A percentile compares a stretch with the other conserved stretches of the same genome.
Evolutionary conservation across 2,329 filamentous ascomycete species (phyloP).

Genomic region (Penicillium sp.): DNA sequence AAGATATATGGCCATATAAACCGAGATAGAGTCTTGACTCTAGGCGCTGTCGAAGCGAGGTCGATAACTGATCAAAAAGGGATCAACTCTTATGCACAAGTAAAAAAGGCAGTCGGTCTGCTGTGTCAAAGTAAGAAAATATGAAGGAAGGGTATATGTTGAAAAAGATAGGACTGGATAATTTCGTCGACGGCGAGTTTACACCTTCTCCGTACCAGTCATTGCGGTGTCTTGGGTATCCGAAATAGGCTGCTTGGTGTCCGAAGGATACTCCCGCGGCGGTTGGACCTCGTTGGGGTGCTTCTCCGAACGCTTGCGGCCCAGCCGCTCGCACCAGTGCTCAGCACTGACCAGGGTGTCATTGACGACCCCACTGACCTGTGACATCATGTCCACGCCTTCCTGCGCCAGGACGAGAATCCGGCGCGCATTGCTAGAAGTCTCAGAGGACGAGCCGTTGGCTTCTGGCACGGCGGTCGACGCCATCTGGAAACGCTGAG

Average conservation of each 20-base stretch:
- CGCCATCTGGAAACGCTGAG: slow-evolving; percentile 79
- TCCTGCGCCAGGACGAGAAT: slow-evolving; percentile 88
- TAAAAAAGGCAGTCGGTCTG: neutral
- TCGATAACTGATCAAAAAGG: neutral
- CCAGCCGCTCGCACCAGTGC: slow-evolving; percentile 83
- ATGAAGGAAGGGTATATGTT: neutral
- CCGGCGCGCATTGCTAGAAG: slow-evolving; percentile 67
- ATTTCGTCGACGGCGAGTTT: neutral
- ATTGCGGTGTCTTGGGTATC: slow-evolving; percentile 41
- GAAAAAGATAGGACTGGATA: neutral
- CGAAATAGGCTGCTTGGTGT: slow-evolving; percentile 34
- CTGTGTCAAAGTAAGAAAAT: neutral
- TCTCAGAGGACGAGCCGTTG: slow-evolving; percentile 45
- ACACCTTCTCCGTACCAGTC: slow-evolving; percentile 40
- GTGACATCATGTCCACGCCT: slow-evolving; percentile 90
- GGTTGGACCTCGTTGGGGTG: slow-evolving; percentile 26
- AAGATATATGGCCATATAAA: neutral
- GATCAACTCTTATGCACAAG: neutral
- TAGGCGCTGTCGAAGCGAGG: neutral
- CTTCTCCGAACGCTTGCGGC: slow-evolving; percentile 51
- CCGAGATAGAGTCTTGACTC: neutral
- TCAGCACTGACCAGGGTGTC: slow-evolving; percentile 90
- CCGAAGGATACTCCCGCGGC: slow-evolving; percentile 28
- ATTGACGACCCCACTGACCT: slow-evolving; percentile 85
- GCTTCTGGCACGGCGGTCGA: slow-evolving; percentile 54